Conservation (phyloP, 192 early-diverging fungal species). For the Backusella westeae region DNA sequence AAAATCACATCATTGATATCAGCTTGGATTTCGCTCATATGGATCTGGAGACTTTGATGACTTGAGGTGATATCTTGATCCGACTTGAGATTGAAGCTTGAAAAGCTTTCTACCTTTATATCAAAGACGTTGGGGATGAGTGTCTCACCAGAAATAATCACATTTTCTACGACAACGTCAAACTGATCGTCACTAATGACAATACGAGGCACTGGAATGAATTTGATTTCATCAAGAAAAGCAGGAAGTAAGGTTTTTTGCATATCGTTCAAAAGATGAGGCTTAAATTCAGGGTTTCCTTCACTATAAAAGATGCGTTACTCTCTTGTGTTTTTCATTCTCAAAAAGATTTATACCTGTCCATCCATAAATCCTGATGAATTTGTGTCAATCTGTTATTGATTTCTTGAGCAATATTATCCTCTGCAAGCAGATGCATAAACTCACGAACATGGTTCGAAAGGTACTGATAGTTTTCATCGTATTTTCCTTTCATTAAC, state of each 20-base stretch:
- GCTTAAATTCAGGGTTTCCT: conserved; percentile 41
- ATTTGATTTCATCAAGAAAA: conserved; percentile 41
- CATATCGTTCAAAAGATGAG: conserved; percentile 43
- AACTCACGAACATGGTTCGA: conserved; percentile 24
- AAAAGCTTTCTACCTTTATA: conserved; percentile 30
- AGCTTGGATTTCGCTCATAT: conserved; percentile 39
- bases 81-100: conserved; percentile 30
- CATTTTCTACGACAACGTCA: conserved; percentile 42
- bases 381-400: conserved; percentile 30
- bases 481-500: conserved; percentile 32
- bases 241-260: conserved; percentile 38
- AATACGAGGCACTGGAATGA: conserved; percentile 43
- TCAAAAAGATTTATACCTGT: conserved; percentile 21
- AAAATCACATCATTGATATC: conserved; percentile 38
- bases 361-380: conserved; percentile 33
- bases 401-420: conserved; percentile 25
- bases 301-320: conserved; percentile 12
- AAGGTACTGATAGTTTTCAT: conserved; percentile 16
- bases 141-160: conserved; percentile 40
- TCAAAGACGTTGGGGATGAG: conserved; percentile 39
- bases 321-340: neutral
- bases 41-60: conserved; percentile 30
- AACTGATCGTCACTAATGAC: conserved; percentile 41
- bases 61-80: conserved; percentile 10
- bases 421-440: conserved; percentile 25